phyloP scores from a whole-genome alignment of 2,329 filamentous ascomycete species.

The Fusarium dlaminii region DNA sequence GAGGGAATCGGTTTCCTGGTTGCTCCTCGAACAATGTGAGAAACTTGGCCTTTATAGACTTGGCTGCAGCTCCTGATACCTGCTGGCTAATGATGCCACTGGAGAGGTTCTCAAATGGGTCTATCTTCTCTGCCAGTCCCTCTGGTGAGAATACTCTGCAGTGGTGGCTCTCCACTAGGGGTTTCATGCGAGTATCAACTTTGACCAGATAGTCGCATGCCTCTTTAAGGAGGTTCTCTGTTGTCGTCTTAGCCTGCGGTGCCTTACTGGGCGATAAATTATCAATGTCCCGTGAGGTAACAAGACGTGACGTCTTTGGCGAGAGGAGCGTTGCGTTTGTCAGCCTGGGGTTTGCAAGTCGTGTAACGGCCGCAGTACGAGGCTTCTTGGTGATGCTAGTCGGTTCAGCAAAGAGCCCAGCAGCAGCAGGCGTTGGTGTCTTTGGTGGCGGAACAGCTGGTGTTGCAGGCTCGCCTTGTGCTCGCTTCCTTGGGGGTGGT shows the following conservation, averaged over 20 bases:
- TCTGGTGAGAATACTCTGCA: slow-evolving; percentile 84
- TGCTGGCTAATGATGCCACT: slow-evolving; percentile 96
- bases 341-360: slow-evolving; percentile 69
- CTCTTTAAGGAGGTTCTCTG: slow-evolving; percentile 76
- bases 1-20: slow-evolving; percentile 68
- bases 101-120: slow-evolving; percentile 85
- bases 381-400: slow-evolving; percentile 49
- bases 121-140: slow-evolving; percentile 83
- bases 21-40: slow-evolving; percentile 71
- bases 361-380: slow-evolving; percentile 54
- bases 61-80: slow-evolving; percentile 91
- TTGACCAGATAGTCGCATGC: slow-evolving; percentile 79
- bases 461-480: slow-evolving; percentile 32
- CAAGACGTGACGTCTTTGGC: slow-evolving; percentile 71
- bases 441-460: slow-evolving; percentile 47
- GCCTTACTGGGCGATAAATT: slow-evolving; percentile 58
- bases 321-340: slow-evolving; percentile 79
- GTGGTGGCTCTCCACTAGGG: slow-evolving; percentile 76
- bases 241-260: slow-evolving; percentile 60
- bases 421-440: slow-evolving; percentile 60
- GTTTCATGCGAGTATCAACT: slow-evolving; percentile 76
- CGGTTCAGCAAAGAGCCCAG: slow-evolving; percentile 50
- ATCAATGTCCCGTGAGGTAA: slow-evolving; percentile 60
- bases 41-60: slow-evolving; percentile 88
- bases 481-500: slow-evolving; percentile 47